Base-by-base conservation (phyloP, 768 basidiomycete genomes). In the Xanthoconium purpureum region DNA sequence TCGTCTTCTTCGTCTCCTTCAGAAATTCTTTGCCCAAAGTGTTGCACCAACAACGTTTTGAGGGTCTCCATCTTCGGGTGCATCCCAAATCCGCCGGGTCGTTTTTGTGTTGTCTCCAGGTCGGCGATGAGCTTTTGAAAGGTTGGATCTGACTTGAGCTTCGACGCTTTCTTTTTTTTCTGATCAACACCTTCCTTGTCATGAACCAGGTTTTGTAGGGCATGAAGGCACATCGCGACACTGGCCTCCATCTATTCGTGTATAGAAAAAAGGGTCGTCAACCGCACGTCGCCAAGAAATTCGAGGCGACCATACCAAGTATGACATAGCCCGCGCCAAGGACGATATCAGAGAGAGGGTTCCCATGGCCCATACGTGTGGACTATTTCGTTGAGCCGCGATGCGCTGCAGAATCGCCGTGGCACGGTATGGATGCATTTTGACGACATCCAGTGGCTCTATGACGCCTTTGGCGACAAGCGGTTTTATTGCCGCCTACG, bases 31-130 rank as follows among this genome's bases (percentile, higher is more conserved):
- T 61, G 61, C 33, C 70, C 70, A 66, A 98, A 97, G 71, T 97
- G 89, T 43, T 91, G 82, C 17, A 95, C 72, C 7, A 93, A 75
- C 30, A 98, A 75, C 4, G 77, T 75, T 55, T 85, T 85, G 12
- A 96, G 79, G 55, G 80, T 86, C 46, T 93, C 92, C 84, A 98
- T 88, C 76, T 99, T 99, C 5, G 96, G 96, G 72, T 99, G 96
- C 51, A 80, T 68, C 2, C 78, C 69, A 64, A 87, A 84, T 5
- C 85, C 86, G 6, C 61, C 64, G 11, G 65, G 60, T 10, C 72
- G 70, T 29, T 73, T 74, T 51, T 74, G 74, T 66, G 85, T 82
- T n/a, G 65, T 66, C 50, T 89, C 84, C 17, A 95, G 77, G 66
- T 91, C 88, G 36, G 74, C 69, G 61, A 94, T 77, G 29, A 94